Evolutionary conservation across 1,139 yeast genomes (phyloP).

Genomic region (Nakaseomyces bracarensis): DNA sequence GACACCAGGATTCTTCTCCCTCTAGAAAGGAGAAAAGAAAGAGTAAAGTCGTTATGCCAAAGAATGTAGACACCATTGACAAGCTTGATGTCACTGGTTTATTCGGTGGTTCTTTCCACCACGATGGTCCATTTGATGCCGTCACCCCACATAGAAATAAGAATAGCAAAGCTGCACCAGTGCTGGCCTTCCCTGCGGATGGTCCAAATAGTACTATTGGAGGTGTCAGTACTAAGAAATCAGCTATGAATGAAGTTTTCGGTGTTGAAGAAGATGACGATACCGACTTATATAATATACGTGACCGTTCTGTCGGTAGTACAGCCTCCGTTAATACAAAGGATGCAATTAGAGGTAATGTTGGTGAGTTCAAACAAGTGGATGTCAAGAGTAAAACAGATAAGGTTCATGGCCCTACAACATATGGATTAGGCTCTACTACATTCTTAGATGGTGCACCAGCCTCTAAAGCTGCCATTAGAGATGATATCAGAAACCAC

Average conservation of each 20-base stretch:
- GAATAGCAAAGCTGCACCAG: slow-evolving; percentile 76
- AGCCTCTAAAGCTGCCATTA: slow-evolving; percentile 54
- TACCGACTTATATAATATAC: slow-evolving; percentile 43
- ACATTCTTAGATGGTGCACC: slow-evolving; percentile 97
- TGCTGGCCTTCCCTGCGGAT: slow-evolving; percentile 87
- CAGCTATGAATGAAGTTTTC: slow-evolving; percentile 31
- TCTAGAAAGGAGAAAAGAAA: slow-evolving; percentile 37
- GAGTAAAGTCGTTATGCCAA: slow-evolving; percentile 39
- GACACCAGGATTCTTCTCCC: slow-evolving; percentile 8
- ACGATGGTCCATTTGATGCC: slow-evolving; percentile 98
- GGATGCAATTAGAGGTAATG: slow-evolving; percentile 41
- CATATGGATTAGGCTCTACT: slow-evolving; percentile 83
- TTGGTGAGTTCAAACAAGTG: slow-evolving; percentile 48
- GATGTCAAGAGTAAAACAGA: slow-evolving; percentile 62
- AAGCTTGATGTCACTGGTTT: slow-evolving; percentile 91
- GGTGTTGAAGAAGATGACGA: slow-evolving; percentile 22
- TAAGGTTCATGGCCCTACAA: slow-evolving; percentile 75
- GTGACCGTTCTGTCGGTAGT: slow-evolving; percentile 56
- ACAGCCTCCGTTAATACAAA: slow-evolving; percentile 14
- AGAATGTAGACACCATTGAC: slow-evolving; percentile 77
- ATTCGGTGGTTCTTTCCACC: slow-evolving; percentile 94
- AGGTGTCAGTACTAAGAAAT: slow-evolving; percentile 39
- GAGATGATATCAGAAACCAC: slow-evolving; percentile 31
- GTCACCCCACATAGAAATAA: slow-evolving; percentile 94
- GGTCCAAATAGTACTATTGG: slow-evolving; percentile 87